Evolutionary conservation across 129 eudicot genomes (phyloP), one percentile per base, ranked within the genome.

Genomic region (Mikania micrantha): DNA sequence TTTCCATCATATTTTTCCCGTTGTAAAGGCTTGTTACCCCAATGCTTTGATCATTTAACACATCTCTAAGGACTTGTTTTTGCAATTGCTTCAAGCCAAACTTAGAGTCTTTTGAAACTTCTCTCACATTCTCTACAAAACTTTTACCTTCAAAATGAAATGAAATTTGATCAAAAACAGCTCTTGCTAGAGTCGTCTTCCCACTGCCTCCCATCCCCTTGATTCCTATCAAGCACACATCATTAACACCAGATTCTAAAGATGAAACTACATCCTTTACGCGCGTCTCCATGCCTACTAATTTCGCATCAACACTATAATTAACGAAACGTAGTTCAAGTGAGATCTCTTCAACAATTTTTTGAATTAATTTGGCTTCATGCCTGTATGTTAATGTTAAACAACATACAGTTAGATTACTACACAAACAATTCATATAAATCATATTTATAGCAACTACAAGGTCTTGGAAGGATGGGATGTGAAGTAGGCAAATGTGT

Each of bases 151-250:
- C 34, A 29, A 29, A 29, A 2, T 4, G 4, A 2, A 29, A 2
- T 2, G 34, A 29, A 2, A 29, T 29, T 2, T 29, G 34, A 29
- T 29, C 34, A 29, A 29, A 60, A 19, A 60, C 28, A 60, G 29
- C 48, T 4, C 66, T 60, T 0, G 66, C 66, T 9, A 20, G 2
- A 60, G 66, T 60, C 3, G 66, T 60, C 66, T 60, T 60, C 28
- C 66, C 66, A 16, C 44, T 7, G 17, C 66, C 66, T 32, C 66
- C 66, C 21, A 60, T 60, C 45, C 66, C 66, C 8, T 60, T 60
- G 25, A 60, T 60, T 45, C 66, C 66, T 16, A 60, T 34, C 28
- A 60, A n/a, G 27, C 59, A 0, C 2, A 52, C 59, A 52, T 52
- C 59, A 9, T 52, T 16, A 4, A 11, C 10, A 22, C 16, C 6